Evolutionary conservation across 352 stramenopile species (phyloP), one percentile per base, ranked within the genome.

Genomic region (Phytophthora gonapodyides): DNA sequence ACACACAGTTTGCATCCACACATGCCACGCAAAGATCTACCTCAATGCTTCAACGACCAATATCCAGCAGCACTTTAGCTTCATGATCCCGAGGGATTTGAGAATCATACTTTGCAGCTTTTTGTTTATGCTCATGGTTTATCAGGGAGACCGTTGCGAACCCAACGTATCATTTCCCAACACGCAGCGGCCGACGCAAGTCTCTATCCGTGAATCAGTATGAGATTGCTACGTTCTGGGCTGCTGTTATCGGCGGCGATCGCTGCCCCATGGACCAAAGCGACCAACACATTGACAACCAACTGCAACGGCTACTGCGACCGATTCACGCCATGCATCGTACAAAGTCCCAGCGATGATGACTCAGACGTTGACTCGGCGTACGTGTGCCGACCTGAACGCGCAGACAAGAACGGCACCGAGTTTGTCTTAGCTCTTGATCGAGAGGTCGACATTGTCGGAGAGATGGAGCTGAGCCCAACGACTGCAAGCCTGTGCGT

Each of bases 301-400:
- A 41, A n/a, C 13, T 62, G 55, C 35, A 40, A 16, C n/a, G 16
- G 30, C 11, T 27, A 44, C 7, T 56, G 55, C 16, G 55, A 40
- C 4, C 6, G 24, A 46, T 55, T 38, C 35, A 49, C 55, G 5
- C 35, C 44, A 11, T 62, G 55, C 24, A 47, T 56, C 36, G 35
- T 41, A 21, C 16, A 8, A 34, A 48, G 13, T 27, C 2, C 24
- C 13, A 4, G 34, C 2, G 19, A 9, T 19, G 21, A 42, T 4
- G 21, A 10, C 12, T 9, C 12, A 19, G 19, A 38, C 12, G 7
- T 2, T n/a, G 24, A 16, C 12, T 13, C 31, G 7, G 8, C 36
- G 36, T 46, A 46, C 30, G 33, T 41, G 49, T 36, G 49, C 17
- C 17, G 41, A 8, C 11, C 16, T 6, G 15, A 52, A 1, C 5